Base-by-base conservation (phyloP, 805 yeast genomes). In the Spathaspora hagerdaliae region DNA sequence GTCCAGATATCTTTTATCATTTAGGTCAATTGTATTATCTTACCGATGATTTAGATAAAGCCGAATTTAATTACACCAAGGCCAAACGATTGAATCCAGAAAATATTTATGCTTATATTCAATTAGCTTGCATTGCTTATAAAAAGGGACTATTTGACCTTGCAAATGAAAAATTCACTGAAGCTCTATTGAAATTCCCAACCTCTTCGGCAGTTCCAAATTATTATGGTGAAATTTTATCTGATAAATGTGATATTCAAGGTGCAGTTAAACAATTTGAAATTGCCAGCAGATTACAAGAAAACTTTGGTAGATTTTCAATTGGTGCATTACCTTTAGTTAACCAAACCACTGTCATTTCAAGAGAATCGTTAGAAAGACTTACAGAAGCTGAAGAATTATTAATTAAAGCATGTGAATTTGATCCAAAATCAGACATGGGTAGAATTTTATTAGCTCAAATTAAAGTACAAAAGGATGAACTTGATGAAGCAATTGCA, bases 381-480 rank as follows among this genome's bases (percentile, higher is more conserved):
- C 55, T 70, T 48, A 75, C 70, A 36, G 78, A 77, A 56, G 87
- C 95, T 40, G 79, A 80, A 47, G 73, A 73, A 44, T 68, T 87
- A 50, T 80, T 91, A 61, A 77, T 78, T 55, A 74, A 80, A 61
- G 97, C 98, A 19, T 77, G 84, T 58, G 80, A 82, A 54, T 70
- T 85, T 50, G 99, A 94, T 72, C 89, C 96, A 44, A 83, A 82
- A 64, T 82, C 88, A 42, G 98, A 94, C 63, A 80, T 88, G 52
- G 97, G 96, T 38, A 79, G 87, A 62, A 79, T 89, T 54, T 82
- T 94, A n/a, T 77, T 92, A 55, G 98, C 97, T 40, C 98, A 94
- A 74, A 73, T 89, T 60, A 85, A 82, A 67, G 73, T 94, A 65
- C 96, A 90, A 73, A 80, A 78, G 57, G 92, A 87, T 65, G 78